phyloP scores from a whole-genome alignment of 371 early-diverging fungal species.

The Parasitella parasitica region DNA sequence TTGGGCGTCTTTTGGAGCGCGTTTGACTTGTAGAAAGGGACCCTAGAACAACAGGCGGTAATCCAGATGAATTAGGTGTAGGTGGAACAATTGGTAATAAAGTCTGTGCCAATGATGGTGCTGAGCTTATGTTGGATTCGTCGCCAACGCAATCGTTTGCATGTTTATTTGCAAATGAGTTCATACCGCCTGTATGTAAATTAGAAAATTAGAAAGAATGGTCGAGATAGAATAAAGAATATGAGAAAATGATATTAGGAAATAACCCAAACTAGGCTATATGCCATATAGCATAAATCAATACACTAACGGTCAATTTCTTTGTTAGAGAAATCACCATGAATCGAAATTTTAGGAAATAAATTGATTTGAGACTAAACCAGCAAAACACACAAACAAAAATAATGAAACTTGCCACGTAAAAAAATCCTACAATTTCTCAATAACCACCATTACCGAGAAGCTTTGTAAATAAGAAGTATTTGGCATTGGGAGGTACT shows the following conservation, averaged over 20 bases:
- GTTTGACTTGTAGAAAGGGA: background rate
- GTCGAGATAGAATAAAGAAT: background rate
- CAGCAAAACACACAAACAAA: background rate
- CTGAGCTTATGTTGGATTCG: background rate
- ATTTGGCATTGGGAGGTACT: background rate
- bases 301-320: too few species aligned
- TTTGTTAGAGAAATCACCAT: too few species aligned
- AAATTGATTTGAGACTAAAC: background rate
- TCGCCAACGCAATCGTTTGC: constrained; percentile 12
- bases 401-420: too few species aligned
- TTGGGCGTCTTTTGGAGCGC: background rate
- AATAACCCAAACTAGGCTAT: background rate
- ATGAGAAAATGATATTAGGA: background rate
- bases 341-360: background rate
- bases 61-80: background rate
- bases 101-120: background rate
- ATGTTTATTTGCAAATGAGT: background rate
- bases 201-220: background rate
- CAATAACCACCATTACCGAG: too few species aligned
- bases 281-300: constrained; percentile 10
- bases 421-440: too few species aligned
- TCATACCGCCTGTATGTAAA: background rate
- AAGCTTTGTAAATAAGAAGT: too few species aligned
- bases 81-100: background rate
- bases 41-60: background rate